Evolutionary conservation across 2,329 filamentous ascomycete species (phyloP).

Genomic region (Colletotrichum horii): DNA sequence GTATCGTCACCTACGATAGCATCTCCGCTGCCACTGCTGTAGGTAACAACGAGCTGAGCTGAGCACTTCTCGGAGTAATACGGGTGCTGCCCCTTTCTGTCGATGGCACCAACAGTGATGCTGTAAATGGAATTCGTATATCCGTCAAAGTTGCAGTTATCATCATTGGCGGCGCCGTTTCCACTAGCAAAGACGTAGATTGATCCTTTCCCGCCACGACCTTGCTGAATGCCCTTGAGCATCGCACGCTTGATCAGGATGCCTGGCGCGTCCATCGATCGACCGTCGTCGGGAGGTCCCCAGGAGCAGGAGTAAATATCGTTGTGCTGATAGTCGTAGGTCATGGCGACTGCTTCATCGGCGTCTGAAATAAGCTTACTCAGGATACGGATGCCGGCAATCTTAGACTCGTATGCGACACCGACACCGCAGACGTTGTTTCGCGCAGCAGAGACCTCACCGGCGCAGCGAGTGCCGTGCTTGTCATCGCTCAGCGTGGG

Average conservation of each 20-base stretch:
- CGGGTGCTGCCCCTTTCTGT: conserved; percentile 84
- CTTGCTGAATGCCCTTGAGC: conserved; percentile 89
- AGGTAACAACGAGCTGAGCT: conserved; percentile 93
- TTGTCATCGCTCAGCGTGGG: conserved; percentile 84
- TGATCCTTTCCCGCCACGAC: conserved; percentile 81
- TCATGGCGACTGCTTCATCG: conserved; percentile 91
- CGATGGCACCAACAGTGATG: conserved; percentile 93
- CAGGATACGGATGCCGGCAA: conserved; percentile 91
- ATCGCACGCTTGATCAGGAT: conserved; percentile 89
- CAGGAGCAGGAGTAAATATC: conserved; percentile 99
- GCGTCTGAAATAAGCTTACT: conserved; percentile 89
- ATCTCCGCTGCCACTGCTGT: conserved; percentile 88
- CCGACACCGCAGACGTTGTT: conserved; percentile 97
- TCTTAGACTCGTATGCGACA: conserved; percentile 88
- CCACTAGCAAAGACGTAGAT: conserved; percentile 97
- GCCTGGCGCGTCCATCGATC: conserved; percentile 91
- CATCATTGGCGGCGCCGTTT: conserved; percentile 84
- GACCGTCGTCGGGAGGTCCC: conserved; percentile 93
- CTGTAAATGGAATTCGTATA: conserved; percentile 99
- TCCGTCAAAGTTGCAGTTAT: conserved; percentile 99
- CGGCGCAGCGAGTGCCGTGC: conserved; percentile 93
- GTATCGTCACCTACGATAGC: conserved; percentile 66
- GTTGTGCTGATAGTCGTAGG: conserved; percentile 89
- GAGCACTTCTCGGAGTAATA: conserved; percentile 98
- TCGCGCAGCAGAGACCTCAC: conserved; percentile 88